Percentiles rank a stretch among this genome's conserved stretches.
Conservation (phyloP, 768 basidiomycete species). For the Chalciporus chontae region DNA sequence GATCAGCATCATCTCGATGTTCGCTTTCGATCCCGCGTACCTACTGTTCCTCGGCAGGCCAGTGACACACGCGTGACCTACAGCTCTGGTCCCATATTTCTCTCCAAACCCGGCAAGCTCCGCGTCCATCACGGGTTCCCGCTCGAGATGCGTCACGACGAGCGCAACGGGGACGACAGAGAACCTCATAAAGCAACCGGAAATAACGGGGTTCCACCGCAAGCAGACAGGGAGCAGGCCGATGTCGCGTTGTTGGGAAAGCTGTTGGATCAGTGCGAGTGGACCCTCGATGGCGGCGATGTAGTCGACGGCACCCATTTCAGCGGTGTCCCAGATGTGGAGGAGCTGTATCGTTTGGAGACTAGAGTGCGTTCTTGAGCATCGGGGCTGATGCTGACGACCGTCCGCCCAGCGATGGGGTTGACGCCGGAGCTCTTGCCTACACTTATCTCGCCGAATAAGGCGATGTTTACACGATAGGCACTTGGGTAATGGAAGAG, state of each 20-base stretch:
- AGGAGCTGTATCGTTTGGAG: slow-evolving; percentile 23
- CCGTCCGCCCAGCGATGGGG: slow-evolving; percentile 20
- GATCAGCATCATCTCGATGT: slow-evolving; percentile 13
- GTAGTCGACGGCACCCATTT: slow-evolving; percentile 18
- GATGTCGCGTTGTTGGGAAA: slow-evolving; percentile 31
- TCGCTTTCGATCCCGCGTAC: slow-evolving; percentile 17
- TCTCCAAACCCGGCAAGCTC: slow-evolving; percentile 20
- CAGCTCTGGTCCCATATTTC: slow-evolving; percentile 18
- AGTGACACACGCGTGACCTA: slow-evolving; percentile 33
- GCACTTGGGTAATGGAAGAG: too few species aligned
- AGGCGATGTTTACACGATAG: slow-evolving; percentile 31
- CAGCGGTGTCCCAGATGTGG: slow-evolving; percentile 31
- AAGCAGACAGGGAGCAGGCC: slow-evolving; percentile 41
- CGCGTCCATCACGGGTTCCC: slow-evolving; percentile 31
- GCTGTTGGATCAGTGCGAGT: slow-evolving; percentile 31
- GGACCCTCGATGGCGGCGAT: slow-evolving; percentile 27
- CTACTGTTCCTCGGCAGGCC: slow-evolving; percentile 15
- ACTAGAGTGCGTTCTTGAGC: slow-evolving; percentile 34
- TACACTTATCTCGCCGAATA: slow-evolving; percentile 42
- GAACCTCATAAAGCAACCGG: slow-evolving; percentile 35
- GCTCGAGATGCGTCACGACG: slow-evolving; percentile 38
- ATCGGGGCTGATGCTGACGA: slow-evolving; percentile 21
- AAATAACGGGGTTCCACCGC: slow-evolving; percentile 39
- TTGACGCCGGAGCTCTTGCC: slow-evolving; percentile 33
- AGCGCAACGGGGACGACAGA: slow-evolving; percentile 34